Conservation (phyloP, 768 basidiomycete genomes). For the Tulasnella sp. region DNA sequence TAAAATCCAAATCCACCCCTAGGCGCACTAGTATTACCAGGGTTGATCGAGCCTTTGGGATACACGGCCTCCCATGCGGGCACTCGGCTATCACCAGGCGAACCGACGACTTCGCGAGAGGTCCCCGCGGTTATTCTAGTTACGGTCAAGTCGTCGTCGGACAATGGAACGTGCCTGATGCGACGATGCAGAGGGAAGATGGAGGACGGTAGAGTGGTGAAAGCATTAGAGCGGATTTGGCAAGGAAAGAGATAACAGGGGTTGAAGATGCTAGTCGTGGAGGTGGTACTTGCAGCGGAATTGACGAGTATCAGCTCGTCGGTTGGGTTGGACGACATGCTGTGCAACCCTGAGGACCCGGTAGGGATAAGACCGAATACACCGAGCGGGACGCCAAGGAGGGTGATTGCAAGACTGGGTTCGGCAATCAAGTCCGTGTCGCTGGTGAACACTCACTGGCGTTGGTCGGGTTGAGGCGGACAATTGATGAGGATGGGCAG, state of each 20-base stretch:
- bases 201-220: slow-evolving; percentile 25
- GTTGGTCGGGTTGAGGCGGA: not conserved
- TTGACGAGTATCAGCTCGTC: slow-evolving; percentile 17
- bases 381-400: not conserved
- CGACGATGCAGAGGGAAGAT: not conserved
- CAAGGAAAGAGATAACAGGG: slow-evolving; percentile 27
- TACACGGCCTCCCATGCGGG: slow-evolving; percentile 35
- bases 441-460: not conserved
- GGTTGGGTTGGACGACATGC: not conserved
- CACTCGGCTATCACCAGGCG: slow-evolving; percentile 1
- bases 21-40: slow-evolving; percentile 22
- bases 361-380: not conserved
- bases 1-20: slow-evolving; percentile 37
- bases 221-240: slow-evolving; percentile 11
- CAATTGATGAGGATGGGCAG: not conserved
- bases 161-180: slow-evolving; percentile 18
- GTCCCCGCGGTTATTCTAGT: slow-evolving; percentile 28
- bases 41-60: slow-evolving; percentile 36
- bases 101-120: slow-evolving; percentile 24
- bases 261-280: slow-evolving; percentile 10
- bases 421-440: not conserved
- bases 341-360: not conserved
- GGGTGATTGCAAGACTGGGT: not conserved
- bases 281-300: not conserved
- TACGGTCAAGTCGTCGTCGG: slow-evolving; percentile 21